Evolutionary conservation across 2,329 filamentous ascomycete genomes (phyloP).

Genomic region (Beauveria sp.): DNA sequence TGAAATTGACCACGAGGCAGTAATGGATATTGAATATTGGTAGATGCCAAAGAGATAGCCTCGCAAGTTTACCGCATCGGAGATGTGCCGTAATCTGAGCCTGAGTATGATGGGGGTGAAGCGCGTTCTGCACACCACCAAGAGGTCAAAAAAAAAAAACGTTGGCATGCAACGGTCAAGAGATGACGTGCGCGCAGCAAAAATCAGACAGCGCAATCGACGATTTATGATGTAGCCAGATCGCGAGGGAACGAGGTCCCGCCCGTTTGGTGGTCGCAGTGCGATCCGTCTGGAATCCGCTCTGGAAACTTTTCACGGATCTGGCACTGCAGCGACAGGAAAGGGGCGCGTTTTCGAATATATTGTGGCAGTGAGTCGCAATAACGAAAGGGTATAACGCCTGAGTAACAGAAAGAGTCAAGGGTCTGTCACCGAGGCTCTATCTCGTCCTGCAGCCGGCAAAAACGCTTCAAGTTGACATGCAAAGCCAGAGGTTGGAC

Average conservation of each 20-base stretch:
- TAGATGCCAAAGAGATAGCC: not conserved
- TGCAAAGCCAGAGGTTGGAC: not conserved
- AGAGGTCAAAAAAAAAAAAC: too few species aligned
- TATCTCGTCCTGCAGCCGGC: not conserved
- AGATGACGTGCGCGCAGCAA: not conserved
- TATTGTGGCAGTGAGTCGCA: too few species aligned
- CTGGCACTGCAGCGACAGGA: not conserved
- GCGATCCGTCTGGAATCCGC: constrained; percentile 2
- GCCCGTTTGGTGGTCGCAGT: not conserved
- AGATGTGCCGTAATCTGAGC: not conserved
- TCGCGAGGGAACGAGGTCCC: not conserved
- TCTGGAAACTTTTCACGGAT: not conserved
- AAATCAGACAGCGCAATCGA: not conserved
- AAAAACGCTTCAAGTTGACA: not conserved
- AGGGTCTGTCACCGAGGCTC: not conserved
- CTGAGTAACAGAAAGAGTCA: not conserved
- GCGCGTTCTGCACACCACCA: not conserved
- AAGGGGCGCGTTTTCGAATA: not conserved
- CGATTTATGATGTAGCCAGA: not conserved
- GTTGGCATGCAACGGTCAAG: not conserved
- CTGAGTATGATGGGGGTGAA: not conserved
- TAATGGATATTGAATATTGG: not conserved
- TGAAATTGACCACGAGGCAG: not conserved
- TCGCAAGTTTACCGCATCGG: not conserved
- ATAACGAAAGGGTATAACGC: too few species aligned